phyloP scores from a whole-genome alignment of 1,284 basidiomycete genomes.

The Mycena citricolor region DNA sequence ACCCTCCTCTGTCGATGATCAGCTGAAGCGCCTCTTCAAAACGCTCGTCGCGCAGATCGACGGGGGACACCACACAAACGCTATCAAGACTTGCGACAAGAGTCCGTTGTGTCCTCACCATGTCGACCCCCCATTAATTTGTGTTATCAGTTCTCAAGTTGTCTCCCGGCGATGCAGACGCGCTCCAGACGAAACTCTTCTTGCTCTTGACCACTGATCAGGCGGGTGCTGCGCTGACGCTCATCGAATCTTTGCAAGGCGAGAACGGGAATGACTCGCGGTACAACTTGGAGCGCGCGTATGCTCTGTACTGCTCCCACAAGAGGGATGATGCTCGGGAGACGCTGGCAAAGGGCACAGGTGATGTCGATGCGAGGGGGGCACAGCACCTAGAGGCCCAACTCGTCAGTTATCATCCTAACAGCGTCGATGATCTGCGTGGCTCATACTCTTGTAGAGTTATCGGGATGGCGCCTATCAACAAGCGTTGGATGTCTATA shows the following conservation, averaged over 20 bases:
- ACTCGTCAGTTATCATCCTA: conserved; percentile 53
- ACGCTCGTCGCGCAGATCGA: conserved; percentile 83
- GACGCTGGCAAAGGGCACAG: conserved; percentile 52
- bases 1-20: conserved; percentile 54
- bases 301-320: conserved; percentile 80
- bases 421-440: conserved; percentile 1
- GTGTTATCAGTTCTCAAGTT: conserved; percentile 63
- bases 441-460: conserved; percentile 41
- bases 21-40: conserved; percentile 70
- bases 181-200: conserved; percentile 79
- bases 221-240: conserved; percentile 56
- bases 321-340: conserved; percentile 64
- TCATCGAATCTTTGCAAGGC: conserved; percentile 43
- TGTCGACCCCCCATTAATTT: conserved; percentile 14
- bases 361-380: conserved; percentile 56
- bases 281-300: conserved; percentile 71
- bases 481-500: conserved; percentile 72
- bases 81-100: conserved; percentile 87
- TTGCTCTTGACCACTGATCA: conserved; percentile 83
- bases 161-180: conserved; percentile 67
- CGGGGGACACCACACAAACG: conserved; percentile 76
- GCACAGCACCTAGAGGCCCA: conserved; percentile 82
- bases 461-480: conserved; percentile 80
- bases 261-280: conserved; percentile 14
- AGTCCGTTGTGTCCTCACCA: conserved; percentile 47